phyloP scores from a whole-genome alignment of 2,329 filamentous ascomycete species.

The Xylariaceae sp. region DNA sequence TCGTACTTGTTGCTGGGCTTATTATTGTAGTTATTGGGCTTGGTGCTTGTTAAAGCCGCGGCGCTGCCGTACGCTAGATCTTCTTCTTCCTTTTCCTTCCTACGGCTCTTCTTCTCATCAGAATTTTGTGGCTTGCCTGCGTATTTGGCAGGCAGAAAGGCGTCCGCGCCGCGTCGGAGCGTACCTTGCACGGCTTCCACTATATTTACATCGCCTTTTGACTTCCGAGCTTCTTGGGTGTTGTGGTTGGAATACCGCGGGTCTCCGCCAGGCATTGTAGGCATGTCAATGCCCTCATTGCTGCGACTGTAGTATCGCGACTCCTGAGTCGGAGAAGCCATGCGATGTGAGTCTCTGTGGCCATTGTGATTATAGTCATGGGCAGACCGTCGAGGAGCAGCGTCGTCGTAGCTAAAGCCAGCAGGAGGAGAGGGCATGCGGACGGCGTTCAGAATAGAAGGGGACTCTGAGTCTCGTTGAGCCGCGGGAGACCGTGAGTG shows the following conservation, averaged over 20 bases:
- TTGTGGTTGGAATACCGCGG: slow-evolving; percentile 19
- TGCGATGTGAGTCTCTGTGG: slow-evolving; percentile 47
- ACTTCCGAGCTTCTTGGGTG: slow-evolving; percentile 28
- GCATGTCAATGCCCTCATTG: slow-evolving; percentile 30
- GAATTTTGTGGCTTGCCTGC: slow-evolving; percentile 40
- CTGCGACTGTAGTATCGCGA: slow-evolving; percentile 37
- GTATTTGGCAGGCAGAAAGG: slow-evolving; percentile 43
- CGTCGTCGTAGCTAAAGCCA: slow-evolving; percentile 51
- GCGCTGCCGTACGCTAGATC: slow-evolving; percentile 59
- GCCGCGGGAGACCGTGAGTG: slow-evolving; percentile 56
- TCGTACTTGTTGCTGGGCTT: slow-evolving; percentile 25
- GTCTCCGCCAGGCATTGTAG: slow-evolving; percentile 25
- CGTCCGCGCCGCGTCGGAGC: slow-evolving; percentile 41
- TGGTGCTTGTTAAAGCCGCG: slow-evolving; percentile 21
- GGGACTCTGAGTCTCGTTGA: slow-evolving; percentile 41
- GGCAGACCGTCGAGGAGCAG: slow-evolving; percentile 44
- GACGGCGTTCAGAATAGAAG: slow-evolving; percentile 50
- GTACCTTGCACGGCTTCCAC: slow-evolving; percentile 36
- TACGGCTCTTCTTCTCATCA: slow-evolving; percentile 43
- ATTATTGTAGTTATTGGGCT: too few species aligned
- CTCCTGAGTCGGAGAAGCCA: slow-evolving; percentile 40
- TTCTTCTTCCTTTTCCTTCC: slow-evolving; percentile 49
- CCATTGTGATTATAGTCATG: slow-evolving; percentile 40
- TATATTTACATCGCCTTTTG: slow-evolving; percentile 38
- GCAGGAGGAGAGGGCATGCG: slow-evolving; percentile 48